Evolutionary conservation across 208 protist genomes (phyloP).

Genomic region (Wallacemonas sp.): DNA sequence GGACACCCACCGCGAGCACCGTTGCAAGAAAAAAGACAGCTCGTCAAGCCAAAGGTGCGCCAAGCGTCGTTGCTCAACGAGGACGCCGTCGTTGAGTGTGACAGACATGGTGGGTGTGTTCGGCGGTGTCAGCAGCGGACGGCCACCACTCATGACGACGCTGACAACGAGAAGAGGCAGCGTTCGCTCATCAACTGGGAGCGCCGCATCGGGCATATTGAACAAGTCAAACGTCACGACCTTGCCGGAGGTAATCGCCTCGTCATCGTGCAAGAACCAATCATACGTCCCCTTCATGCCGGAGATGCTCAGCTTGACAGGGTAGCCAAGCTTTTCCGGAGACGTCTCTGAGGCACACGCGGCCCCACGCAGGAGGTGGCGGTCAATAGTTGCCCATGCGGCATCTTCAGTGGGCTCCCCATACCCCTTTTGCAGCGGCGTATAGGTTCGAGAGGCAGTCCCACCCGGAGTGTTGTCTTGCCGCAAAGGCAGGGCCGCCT

Average conservation of each 20-base stretch:
- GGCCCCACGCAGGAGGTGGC: too few species aligned
- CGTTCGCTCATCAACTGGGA: slow-evolving; percentile 61
- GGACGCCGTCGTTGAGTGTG: slow-evolving; percentile 71
- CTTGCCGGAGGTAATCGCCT: slow-evolving; percentile 45
- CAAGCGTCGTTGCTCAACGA: slow-evolving; percentile 85
- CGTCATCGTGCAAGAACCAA: slow-evolving; percentile 91
- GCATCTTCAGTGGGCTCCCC: too few species aligned
- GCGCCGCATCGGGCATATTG: slow-evolving; percentile 70
- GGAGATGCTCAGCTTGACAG: slow-evolving; percentile 78
- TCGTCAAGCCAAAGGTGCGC: slow-evolving; percentile 86
- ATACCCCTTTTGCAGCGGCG: too few species aligned
- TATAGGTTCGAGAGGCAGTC: not conserved
- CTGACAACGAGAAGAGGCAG: slow-evolving; percentile 79
- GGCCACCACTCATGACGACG: slow-evolving; percentile 70
- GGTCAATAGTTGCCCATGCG: too few species aligned
- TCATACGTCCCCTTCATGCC: slow-evolving; percentile 84
- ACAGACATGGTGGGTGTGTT: slow-evolving; percentile 81
- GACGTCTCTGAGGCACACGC: not conserved
- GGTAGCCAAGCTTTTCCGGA: slow-evolving; percentile 4
- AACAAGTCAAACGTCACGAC: slow-evolving; percentile 77
- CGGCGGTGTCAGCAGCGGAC: slow-evolving; percentile 76
- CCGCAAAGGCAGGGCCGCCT: slow-evolving; percentile 65
- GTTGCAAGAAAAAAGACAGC: slow-evolving; percentile 85
- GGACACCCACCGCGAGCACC: slow-evolving; percentile 59
- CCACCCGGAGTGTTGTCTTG: not conserved